Conservation (phyloP, 495 filamentous ascomycete genomes). For the Xylaria intraflava region DNA sequence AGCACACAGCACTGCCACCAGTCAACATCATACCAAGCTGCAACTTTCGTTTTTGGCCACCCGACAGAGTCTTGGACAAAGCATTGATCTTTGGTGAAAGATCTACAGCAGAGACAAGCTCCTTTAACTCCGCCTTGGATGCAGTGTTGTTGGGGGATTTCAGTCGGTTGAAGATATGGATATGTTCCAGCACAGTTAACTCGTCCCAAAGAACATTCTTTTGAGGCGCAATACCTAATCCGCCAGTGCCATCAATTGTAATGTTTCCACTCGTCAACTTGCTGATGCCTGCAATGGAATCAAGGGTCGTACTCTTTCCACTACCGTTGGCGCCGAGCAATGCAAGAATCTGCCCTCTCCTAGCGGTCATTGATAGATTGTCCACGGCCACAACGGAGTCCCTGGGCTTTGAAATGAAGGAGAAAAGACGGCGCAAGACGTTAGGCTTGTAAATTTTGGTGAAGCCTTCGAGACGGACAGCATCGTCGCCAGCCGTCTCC, state of each 20-base stretch:
- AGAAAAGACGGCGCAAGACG: conserved; percentile 52
- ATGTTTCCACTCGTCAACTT: conserved; percentile 65
- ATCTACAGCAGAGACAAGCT: conserved; percentile 61
- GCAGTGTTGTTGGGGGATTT: conserved; percentile 55
- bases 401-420: conserved; percentile 45
- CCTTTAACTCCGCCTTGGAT: conserved; percentile 45
- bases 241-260: conserved; percentile 61
- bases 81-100: conserved; percentile 62
- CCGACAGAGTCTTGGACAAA: conserved; percentile 62
- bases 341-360: conserved; percentile 71
- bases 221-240: conserved; percentile 80
- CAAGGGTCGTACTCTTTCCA: conserved; percentile 82
- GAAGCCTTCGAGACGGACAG: conserved; percentile 60
- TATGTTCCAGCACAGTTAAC: conserved; percentile 75
- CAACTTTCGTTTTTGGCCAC: conserved; percentile 85
- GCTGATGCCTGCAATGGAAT: conserved; percentile 73
- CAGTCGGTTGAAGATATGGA: conserved; percentile 67
- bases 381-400: conserved; percentile 68
- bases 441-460: conserved; percentile 68
- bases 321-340: conserved; percentile 80
- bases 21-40: conserved; percentile 92
- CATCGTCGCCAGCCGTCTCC: conserved; percentile 34
- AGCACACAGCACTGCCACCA: conserved; percentile 75
- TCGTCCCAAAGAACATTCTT: conserved; percentile 88
- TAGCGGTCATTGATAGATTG: conserved; percentile 55